These are phyloP conservation scores for Verticillium longisporum DNA, from an alignment of 2,329 filamentous ascomycete genomes.

Conservation along the genomic window DNA sequence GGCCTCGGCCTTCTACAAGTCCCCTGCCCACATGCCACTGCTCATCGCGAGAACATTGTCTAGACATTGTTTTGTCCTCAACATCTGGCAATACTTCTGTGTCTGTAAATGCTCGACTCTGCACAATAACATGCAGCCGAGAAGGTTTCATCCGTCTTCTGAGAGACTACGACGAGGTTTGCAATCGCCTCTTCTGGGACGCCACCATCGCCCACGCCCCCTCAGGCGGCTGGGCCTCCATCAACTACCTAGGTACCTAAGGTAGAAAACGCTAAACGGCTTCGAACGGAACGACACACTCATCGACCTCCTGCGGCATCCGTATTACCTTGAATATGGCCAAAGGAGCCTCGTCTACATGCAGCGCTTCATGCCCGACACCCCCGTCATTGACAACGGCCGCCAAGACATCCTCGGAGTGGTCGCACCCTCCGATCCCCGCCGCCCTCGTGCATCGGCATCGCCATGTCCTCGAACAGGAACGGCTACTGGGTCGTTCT, in stretches of 20 bases:
- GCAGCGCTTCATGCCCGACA: slow-evolving; percentile 2
- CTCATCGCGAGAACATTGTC: too few relatives aligned
- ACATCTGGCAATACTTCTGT: too few relatives aligned
- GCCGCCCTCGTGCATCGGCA: slow-evolving; percentile 7
- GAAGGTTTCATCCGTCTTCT: slow-evolving; percentile 11
- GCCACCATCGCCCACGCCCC: slow-evolving; percentile 3
- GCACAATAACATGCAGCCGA: not conserved
- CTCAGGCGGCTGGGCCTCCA: slow-evolving; percentile 8
- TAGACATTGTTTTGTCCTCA: too few relatives aligned
- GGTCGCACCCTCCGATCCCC: not conserved
- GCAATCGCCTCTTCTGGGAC: slow-evolving; percentile 11
- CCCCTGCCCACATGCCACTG: too few relatives aligned
- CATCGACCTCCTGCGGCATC: slow-evolving; percentile 10
- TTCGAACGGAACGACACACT: slow-evolving; percentile 6
- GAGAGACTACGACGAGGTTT: slow-evolving; percentile 13
- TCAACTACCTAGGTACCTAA: too few relatives aligned
- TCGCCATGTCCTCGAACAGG: slow-evolving; percentile 3
- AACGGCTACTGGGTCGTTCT: slow-evolving; percentile 8
- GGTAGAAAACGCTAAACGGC: slow-evolving; percentile 4
- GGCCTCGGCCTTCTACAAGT: too few relatives aligned
- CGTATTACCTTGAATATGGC: slow-evolving; percentile 7
- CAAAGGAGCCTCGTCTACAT: not conserved
- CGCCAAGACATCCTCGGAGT: not conserved
- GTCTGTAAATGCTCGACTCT: too few relatives aligned
- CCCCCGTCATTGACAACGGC: slow-evolving; percentile 4